Base-by-base conservation (phyloP, 176 grass and related monocot genomes). In the Lolium multiflorum region DNA sequence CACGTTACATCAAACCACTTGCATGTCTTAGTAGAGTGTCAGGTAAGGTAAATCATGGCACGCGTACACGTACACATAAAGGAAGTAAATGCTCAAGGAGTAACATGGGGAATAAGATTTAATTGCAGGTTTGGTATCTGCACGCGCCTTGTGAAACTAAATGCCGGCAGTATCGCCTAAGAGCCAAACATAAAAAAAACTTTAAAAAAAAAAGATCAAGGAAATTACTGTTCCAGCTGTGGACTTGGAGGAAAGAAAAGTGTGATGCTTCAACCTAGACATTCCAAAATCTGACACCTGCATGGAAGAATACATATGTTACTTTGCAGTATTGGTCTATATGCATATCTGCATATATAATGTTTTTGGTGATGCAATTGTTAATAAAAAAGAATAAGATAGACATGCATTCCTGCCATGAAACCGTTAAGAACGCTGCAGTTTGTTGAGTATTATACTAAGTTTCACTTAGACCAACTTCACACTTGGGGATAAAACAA, bases 221-320 rank as follows among this genome's bases (percentile, higher is more conserved):
- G 54, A 72, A 82, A 83, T 91, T 95, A 99, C 94, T 24, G 97
- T 99, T 92, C 97, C 94, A 76, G 93, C 92, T 87, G 92, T 99
- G 88, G 97, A 96, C 58, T 96, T 99, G 2, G 97, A 96, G 55
- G 97, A 99, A 55, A 99, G 91, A 79, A 96, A 99, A 35, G 97
- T 99, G 74, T 96, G 81, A 88, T 99, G 94, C 87, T 99, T 96
- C 84, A 99, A 93, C 79, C 97, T 99, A 81, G 97, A 99, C 94
- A 99, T 88, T 87, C 97, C 97, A 99, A 99, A 99, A 88, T 99
- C 97, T 87, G 91, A 99, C 44, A 96, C 97, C 97, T 99, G 79
- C 74, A 88, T 60, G 51, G 9, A 82, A 82, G 74, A 87, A 49
- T 43, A 67, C 17, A 78, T 46, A 74, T 84, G 62, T 7, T 7